Conservation (phyloP, 305 asterid genomes). For the Fraxinus dipetala region DNA sequence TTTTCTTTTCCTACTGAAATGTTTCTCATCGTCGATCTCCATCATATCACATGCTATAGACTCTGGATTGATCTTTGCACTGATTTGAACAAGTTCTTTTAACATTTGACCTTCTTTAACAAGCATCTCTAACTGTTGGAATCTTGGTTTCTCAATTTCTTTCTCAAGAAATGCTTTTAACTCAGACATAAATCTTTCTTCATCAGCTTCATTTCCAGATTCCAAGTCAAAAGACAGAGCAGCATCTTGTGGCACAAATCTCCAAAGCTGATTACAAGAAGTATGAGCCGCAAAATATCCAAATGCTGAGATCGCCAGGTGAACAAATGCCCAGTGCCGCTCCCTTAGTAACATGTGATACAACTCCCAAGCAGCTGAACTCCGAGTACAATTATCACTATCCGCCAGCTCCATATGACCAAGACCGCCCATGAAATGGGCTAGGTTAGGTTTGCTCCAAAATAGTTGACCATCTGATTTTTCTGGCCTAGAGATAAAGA, state of each 20-base stretch:
- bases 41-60: conserved; percentile 39
- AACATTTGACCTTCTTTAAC: conserved; percentile 56
- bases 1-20: conserved; percentile 66
- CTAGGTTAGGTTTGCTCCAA: conserved; percentile 71
- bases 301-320: conserved; percentile 68
- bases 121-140: conserved; percentile 43
- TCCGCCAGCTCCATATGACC: conserved; percentile 59
- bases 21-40: conserved; percentile 61
- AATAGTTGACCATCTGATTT: conserved; percentile 41
- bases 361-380: conserved; percentile 71
- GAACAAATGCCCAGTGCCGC: conserved; percentile 86
- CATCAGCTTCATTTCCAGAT: conserved; percentile 60
- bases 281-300: conserved; percentile 83
- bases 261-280: conserved; percentile 78
- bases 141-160: conserved; percentile 45
- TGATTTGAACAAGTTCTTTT: conserved; percentile 34
- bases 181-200: conserved; percentile 81
- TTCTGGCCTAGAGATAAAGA: conserved; percentile 56
- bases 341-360: conserved; percentile 74
- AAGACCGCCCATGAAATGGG: conserved; percentile 80
- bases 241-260: conserved; percentile 86
- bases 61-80: conserved; percentile 25
- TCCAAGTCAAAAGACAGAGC: conserved; percentile 80
- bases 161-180: conserved; percentile 75
- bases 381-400: conserved; percentile 48